Evolutionary conservation across 164 flowering plant species (phyloP).

Genomic region (Berberis vulgaris): DNA sequence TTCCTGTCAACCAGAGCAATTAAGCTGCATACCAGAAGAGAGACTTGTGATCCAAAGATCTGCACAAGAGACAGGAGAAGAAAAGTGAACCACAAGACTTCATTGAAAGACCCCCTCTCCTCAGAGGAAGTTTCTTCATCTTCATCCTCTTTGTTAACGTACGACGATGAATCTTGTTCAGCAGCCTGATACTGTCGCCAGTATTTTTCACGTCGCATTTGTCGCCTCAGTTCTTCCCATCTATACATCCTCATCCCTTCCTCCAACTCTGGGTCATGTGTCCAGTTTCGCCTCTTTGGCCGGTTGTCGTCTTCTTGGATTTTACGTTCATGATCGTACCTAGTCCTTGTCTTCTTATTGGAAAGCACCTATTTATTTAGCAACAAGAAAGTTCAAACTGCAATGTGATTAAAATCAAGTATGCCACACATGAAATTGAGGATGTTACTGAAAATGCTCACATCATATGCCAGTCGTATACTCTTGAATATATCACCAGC

Average conservation of each 20-base stretch:
- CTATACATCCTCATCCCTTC: conserved; percentile 32
- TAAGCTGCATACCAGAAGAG: conserved; percentile 54
- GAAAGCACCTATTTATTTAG: conserved; percentile 43
- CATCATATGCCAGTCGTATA: conserved; percentile 72
- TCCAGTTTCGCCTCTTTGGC: conserved; percentile 25
- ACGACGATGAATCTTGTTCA: conserved; percentile 21
- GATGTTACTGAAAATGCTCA: conserved; percentile 22
- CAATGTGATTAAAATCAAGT: background rate
- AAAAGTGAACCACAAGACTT: conserved; percentile 52
- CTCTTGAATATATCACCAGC: conserved; percentile 69
- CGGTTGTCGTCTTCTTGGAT: conserved; percentile 22
- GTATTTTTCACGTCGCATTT: conserved; percentile 32
- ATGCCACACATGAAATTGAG: background rate
- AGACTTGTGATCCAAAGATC: conserved; percentile 44
- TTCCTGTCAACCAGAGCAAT: conserved; percentile 56
- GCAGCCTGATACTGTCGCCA: conserved; percentile 22
- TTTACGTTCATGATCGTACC: conserved; percentile 52
- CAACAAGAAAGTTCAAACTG: no score
- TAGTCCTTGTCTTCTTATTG: conserved; percentile 46
- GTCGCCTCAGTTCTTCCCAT: conserved; percentile 55
- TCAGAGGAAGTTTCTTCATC: conserved; percentile 23
- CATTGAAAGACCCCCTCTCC: conserved; percentile 53
- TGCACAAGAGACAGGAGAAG: conserved; percentile 47
- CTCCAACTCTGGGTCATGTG: conserved; percentile 32
- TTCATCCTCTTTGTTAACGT: conserved; percentile 24